Conservation (phyloP, 2,329 filamentous ascomycete species). For the Aspergillus sp. region DNA sequence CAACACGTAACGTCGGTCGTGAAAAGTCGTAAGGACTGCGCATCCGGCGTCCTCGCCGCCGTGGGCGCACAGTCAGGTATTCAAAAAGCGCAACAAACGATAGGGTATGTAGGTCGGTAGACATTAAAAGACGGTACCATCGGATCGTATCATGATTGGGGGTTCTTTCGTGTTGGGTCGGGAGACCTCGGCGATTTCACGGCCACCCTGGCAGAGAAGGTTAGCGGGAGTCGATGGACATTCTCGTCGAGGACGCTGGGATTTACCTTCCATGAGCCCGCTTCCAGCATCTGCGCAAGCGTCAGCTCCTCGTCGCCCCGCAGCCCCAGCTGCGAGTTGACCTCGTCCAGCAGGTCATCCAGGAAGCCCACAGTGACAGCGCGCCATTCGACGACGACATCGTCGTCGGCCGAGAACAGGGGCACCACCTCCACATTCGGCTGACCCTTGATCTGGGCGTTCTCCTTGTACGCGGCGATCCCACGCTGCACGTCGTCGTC, state of each 20-base stretch:
- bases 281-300: slow-evolving; percentile 87
- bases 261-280: slow-evolving; percentile 94
- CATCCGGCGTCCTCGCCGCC: slow-evolving; percentile 15
- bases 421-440: slow-evolving; percentile 73
- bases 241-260: not conserved
- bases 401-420: slow-evolving; percentile 70
- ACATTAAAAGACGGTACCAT: slow-evolving; percentile 87
- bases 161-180: slow-evolving; percentile 95
- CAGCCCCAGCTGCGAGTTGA: slow-evolving; percentile 67
- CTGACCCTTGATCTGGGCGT: slow-evolving; percentile 69
- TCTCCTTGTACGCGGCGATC: slow-evolving; percentile 65
- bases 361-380: slow-evolving; percentile 73
- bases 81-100: slow-evolving; percentile 22
- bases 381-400: slow-evolving; percentile 78
- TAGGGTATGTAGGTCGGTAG: slow-evolving; percentile 11
- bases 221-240: slow-evolving; percentile 20
- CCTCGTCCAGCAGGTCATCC: slow-evolving; percentile 67
- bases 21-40: slow-evolving; percentile 30
- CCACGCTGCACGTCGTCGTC: slow-evolving; percentile 68
- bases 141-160: slow-evolving; percentile 92
- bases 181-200: slow-evolving; percentile 93
- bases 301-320: slow-evolving; percentile 68
- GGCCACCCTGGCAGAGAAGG: slow-evolving; percentile 65
- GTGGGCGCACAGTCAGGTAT: slow-evolving; percentile 25
- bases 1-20: slow-evolving; percentile 25